Base-by-base conservation (phyloP, 495 filamentous ascomycete species). In the Tirmania nivea region DNA sequence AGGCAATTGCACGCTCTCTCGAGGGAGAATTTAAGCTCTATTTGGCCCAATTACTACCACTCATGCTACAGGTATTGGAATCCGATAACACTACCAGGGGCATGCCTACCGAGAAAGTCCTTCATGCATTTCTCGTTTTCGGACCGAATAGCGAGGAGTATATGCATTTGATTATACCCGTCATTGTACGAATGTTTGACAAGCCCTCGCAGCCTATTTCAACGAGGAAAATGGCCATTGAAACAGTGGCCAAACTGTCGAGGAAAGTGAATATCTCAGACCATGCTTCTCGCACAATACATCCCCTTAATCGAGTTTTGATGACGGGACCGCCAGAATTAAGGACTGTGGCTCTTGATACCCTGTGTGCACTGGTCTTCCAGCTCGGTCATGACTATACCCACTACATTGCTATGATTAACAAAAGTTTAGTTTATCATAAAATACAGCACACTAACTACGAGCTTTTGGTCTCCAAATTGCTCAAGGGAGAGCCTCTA, bases 11-110 rank as follows among this genome's bases (percentile, higher is more conserved):
- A n/a, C 76, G 81, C 52, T 90, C 89, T 0, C 67, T 99, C 10
- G 90, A 95, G 61, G 89, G 89, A 49, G 90, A 99, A 66, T 99
- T 99, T 72, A 90, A 94, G 65, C 80, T 87, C 50, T 94, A 93
- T 60, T 73, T 99, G 3, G 90, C 90, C 12, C 73, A 76, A 21
- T 67, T 99, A 11, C 78, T 99, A 2, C 92, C 92, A 1, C 69
- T 88, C 21, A 94, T 99, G 87, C 77, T 99, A 1, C 78, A 82
- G 31, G 82, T 93, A 10, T 74, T 99, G n/a, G 90, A 96, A 56
- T 77, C 83, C 56, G 87, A 95, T 60, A 67, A 66, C n/a, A 78
- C 79, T 7, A 72, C 73, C 2, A 81, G 80, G 59, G 52, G 54
- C 1, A 75, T 77, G 49, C 80, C 89, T 11, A 88, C 84, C 0